A percentile compares a stretch with the other conserved stretches of the same genome.
These are phyloP conservation scores for Suhomyces prunicola DNA, from an alignment of 805 yeast genomes.

Conservation along the genomic window DNA sequence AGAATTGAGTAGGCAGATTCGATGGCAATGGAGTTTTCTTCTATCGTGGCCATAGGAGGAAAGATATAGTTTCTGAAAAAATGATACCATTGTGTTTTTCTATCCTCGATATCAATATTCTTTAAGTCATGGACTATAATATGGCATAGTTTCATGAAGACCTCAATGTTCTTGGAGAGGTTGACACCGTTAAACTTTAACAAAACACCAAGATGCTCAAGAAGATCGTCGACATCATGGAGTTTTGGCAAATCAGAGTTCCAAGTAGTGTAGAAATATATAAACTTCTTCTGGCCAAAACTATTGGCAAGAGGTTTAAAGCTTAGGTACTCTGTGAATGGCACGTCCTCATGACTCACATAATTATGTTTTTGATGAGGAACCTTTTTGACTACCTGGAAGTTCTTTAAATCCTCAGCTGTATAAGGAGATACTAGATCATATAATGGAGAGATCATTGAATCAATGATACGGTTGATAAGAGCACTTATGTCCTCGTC, in stretches of 20 bases:
- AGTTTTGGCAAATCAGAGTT: constrained; percentile 34
- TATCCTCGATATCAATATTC: constrained; percentile 12
- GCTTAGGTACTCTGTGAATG: constrained; percentile 17
- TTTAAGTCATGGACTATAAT: constrained; percentile 46
- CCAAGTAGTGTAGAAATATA: constrained; percentile 54
- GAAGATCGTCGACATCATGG: constrained; percentile 40
- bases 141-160: constrained; percentile 59
- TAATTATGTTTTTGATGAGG: constrained; percentile 24
- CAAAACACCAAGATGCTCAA: constrained; percentile 46
- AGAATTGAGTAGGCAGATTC: constrained; percentile 59
- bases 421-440: constrained; percentile 17
- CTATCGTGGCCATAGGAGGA: constrained; percentile 55
- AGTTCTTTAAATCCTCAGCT: constrained; percentile 13
- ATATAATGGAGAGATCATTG: constrained; percentile 50
- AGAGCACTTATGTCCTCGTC: constrained; percentile 48
- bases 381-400: constrained; percentile 21
- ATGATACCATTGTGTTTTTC: constrained; percentile 45
- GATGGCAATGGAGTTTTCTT: constrained; percentile 55
- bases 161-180: constrained; percentile 44
- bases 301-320: constrained; percentile 29
- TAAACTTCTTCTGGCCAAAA: constrained; percentile 22
- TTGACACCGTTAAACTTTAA: constrained; percentile 55
- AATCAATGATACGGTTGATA: constrained; percentile 48
- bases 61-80: constrained; percentile 64
- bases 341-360: constrained; percentile 26